A percentile compares a stretch with the other conserved stretches of the same genome.
phyloP scores from a whole-genome alignment of 2,329 filamentous ascomycete genomes.

The Fusarium mundagurra region DNA sequence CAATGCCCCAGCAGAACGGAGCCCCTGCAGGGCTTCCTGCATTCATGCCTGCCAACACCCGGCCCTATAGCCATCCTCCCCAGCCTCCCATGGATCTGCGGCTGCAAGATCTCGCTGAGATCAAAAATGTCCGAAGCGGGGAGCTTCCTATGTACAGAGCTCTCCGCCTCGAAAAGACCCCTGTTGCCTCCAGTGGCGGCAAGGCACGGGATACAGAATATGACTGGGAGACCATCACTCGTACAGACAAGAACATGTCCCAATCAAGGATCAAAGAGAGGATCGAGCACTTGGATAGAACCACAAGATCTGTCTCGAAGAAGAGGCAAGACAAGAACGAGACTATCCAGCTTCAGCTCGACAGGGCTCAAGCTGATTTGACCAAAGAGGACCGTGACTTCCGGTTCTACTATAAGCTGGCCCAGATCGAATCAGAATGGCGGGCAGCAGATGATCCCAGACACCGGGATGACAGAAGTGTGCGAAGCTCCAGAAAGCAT shows the following conservation, averaged over 20 bases:
- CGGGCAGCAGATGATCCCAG: slow-evolving; percentile 41
- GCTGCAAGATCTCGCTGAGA: slow-evolving; percentile 29
- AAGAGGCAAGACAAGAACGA: slow-evolving; percentile 52
- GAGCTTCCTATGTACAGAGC: slow-evolving; percentile 51
- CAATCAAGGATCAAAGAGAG: slow-evolving; percentile 50
- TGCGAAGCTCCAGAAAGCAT: slow-evolving; percentile 35
- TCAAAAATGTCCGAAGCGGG: slow-evolving; percentile 52
- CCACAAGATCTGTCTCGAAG: slow-evolving; percentile 45
- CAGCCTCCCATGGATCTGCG: slow-evolving; percentile 31
- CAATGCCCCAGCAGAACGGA: slow-evolving; percentile 1
- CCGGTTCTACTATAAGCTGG: slow-evolving; percentile 54
- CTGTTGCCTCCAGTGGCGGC: slow-evolving; percentile 47
- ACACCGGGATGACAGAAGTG: slow-evolving; percentile 30
- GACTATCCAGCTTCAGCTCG: slow-evolving; percentile 55
- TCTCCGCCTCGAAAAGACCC: slow-evolving; percentile 54
- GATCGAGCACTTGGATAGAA: slow-evolving; percentile 51
- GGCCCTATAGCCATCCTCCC: slow-evolving; percentile 16
- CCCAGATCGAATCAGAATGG: slow-evolving; percentile 56
- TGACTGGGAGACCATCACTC: slow-evolving; percentile 54
- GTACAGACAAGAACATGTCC: slow-evolving; percentile 48
- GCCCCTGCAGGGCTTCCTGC: slow-evolving; percentile 5
- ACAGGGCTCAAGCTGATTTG: slow-evolving; percentile 50
- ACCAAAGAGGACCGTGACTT: slow-evolving; percentile 48
- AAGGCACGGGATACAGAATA: slow-evolving; percentile 47
- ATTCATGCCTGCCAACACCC: slow-evolving; percentile 5